These are phyloP conservation scores for Piper betle DNA, from an alignment of 164 flowering plant species.

Conservation along the genomic window DNA sequence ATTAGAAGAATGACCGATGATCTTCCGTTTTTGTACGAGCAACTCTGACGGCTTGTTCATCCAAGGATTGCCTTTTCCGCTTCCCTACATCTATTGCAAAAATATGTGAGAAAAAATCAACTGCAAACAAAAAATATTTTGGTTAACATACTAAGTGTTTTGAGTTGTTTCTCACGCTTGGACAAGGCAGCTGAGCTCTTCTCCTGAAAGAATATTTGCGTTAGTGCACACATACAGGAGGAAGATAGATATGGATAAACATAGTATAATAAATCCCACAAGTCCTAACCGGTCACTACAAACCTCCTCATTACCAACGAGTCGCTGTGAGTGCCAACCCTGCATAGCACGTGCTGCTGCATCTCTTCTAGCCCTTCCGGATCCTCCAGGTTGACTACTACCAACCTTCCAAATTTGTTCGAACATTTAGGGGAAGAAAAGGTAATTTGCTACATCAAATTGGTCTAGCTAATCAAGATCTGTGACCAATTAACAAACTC, in stretches of 20 bases:
- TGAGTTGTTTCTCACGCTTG: slow-evolving; percentile 76
- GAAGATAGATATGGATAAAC: background rate
- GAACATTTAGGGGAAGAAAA: background rate
- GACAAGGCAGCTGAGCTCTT: slow-evolving; percentile 30
- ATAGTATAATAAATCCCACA: slow-evolving; percentile 3
- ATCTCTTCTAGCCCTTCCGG: slow-evolving; percentile 85
- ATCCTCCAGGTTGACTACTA: slow-evolving; percentile 37
- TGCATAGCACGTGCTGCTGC: slow-evolving; percentile 98
- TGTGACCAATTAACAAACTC: too few species aligned
- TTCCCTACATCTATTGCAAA: slow-evolving; percentile 43
- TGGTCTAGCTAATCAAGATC: too few species aligned
- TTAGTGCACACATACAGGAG: background rate
- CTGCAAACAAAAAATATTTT: too few species aligned
- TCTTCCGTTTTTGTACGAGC: slow-evolving; percentile 43
- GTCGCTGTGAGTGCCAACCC: slow-evolving; percentile 88
- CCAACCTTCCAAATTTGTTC: slow-evolving; percentile 17
- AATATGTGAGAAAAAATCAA: background rate
- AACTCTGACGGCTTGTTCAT: slow-evolving; percentile 48
- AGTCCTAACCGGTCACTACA: slow-evolving; percentile 72
- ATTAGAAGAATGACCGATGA: slow-evolving; percentile 45
- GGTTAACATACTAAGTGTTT: slow-evolving; percentile 44
- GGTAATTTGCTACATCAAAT: too few species aligned
- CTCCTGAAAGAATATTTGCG: slow-evolving; percentile 27
- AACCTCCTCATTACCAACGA: slow-evolving; percentile 75
- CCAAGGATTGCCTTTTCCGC: slow-evolving; percentile 45